A percentile compares a stretch with the other conserved stretches of the same genome.
These are phyloP conservation scores for Trichoderma sp. DNA, from an alignment of 2,329 filamentous ascomycete genomes.

Conservation along the genomic window DNA sequence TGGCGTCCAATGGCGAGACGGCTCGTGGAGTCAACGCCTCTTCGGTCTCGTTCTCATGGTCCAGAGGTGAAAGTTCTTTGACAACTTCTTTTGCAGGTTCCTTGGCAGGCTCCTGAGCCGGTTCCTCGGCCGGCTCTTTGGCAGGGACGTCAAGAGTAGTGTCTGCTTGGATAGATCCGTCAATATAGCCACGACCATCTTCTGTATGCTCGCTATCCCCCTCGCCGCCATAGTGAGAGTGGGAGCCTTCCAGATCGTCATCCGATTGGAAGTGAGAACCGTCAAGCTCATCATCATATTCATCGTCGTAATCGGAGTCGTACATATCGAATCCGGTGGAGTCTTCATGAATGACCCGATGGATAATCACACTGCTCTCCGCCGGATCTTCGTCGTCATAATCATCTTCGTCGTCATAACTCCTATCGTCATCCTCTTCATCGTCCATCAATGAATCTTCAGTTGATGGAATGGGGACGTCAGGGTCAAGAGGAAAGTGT, in stretches of 20 bases:
- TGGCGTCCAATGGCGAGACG: conserved; percentile 34
- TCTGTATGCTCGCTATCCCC: conserved; percentile 44
- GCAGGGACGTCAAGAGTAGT: background rate
- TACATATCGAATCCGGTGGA: conserved; percentile 69
- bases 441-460: conserved; percentile 70
- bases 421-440: conserved; percentile 46
- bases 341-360: conserved; percentile 65
- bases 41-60: conserved; percentile 52
- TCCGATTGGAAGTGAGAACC: conserved; percentile 44
- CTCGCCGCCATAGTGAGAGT: conserved; percentile 54
- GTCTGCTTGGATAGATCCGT: background rate
- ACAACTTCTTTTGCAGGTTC: background rate
- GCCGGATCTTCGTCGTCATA: conserved; percentile 51
- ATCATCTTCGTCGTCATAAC: conserved; percentile 50
- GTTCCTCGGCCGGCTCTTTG: background rate
- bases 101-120: background rate
- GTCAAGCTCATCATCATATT: conserved; percentile 54
- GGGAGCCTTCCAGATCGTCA: conserved; percentile 54
- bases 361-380: conserved; percentile 66
- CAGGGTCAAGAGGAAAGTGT: conserved; percentile 72
- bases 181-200: background rate
- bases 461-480: conserved; percentile 85
- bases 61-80: conserved; percentile 24
- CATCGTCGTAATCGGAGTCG: conserved; percentile 55
- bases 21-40: conserved; percentile 56